Base-by-base conservation (phyloP, 495 filamentous ascomycete genomes). In the Tuber melanosporum region DNA sequence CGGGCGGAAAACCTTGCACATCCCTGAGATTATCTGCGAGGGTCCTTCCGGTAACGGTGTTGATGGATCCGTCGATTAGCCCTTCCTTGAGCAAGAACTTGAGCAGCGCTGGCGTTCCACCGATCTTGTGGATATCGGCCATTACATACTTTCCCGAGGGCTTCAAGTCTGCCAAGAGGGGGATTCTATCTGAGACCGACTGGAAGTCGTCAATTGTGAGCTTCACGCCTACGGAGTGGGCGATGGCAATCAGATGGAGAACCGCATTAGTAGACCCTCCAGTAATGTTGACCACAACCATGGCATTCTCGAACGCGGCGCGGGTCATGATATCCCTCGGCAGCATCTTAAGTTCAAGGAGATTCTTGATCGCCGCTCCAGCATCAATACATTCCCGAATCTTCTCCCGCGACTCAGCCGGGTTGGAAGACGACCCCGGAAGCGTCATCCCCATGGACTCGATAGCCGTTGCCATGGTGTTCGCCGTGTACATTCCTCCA, bases 401-500 rank as follows among this genome's bases (percentile, higher is more conserved):
- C 87, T 99, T 99, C 81, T 88, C 91, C 77, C 90, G 87, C 69
- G 93, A 94, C 82, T 95, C 93, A 73, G 95, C 95, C 36, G 95
- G 94, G 85, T 92, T 94, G 79, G 94, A 95, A 22, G 93, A 97
- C 43, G 94, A 97, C 8, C 96, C 95, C 19, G 95, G 93, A 44
- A 99, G 88, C 6, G 93, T 93, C 92, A 99, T 94, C 74, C 95
- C 95, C 89, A 99, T 93, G 49, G 91, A 89, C 86, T 99, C 95
- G 79, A 98, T 96, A n/a, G 94, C 94, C 8, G 91, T 91, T 70
- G 95, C 95, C 94, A 99, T 97, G 72, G 95, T 99, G 88, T 99
- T 99, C 74, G 95, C 95, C 26, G 95, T 99, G 87, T 99, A 99
- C 95, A 99, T 99, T 77, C 95, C 95, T 83, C 95, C 95, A 83